Evolutionary conservation across 2,329 filamentous ascomycete species (phyloP).

Genomic region (Cercospora nicotianae): DNA sequence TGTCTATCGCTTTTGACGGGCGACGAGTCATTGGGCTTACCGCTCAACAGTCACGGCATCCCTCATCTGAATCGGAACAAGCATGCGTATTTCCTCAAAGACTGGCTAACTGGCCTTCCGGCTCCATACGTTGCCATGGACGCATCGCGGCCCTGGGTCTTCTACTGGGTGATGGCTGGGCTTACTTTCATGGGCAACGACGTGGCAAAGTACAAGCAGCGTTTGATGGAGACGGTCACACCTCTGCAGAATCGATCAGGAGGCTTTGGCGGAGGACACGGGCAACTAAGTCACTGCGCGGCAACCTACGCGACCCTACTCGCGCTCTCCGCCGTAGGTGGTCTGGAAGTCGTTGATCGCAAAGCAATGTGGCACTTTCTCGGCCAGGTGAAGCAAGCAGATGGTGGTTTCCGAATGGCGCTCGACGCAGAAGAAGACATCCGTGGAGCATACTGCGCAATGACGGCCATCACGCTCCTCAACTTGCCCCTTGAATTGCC

Average conservation of each 20-base stretch:
- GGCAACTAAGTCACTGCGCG: slow-evolving; percentile 84
- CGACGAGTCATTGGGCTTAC: slow-evolving; percentile 45
- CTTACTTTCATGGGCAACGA: slow-evolving; percentile 77
- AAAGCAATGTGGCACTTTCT: slow-evolving; percentile 89
- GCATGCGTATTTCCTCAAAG: slow-evolving; percentile 62
- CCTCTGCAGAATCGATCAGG: slow-evolving; percentile 80
- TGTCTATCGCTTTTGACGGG: slow-evolving; percentile 34
- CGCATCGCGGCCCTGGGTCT: slow-evolving; percentile 86
- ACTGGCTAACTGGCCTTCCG: slow-evolving; percentile 62
- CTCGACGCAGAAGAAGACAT: slow-evolving; percentile 89
- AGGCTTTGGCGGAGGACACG: slow-evolving; percentile 91
- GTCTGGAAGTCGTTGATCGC: slow-evolving; percentile 74
- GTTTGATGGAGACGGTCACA: slow-evolving; percentile 67
- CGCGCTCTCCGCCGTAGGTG: slow-evolving; percentile 75
- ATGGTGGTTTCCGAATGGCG: slow-evolving; percentile 88
- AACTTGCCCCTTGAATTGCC: slow-evolving; percentile 79
- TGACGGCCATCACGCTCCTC: slow-evolving; percentile 79
- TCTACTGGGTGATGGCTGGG: slow-evolving; percentile 86
- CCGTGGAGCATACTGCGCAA: slow-evolving; percentile 88
- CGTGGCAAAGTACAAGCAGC: slow-evolving; percentile 62
- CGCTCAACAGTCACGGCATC: slow-evolving; percentile 67
- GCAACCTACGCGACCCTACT: slow-evolving; percentile 84
- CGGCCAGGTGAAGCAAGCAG: slow-evolving; percentile 76
- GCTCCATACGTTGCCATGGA: slow-evolving; percentile 72
- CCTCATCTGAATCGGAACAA: slow-evolving; percentile 67